Base-by-base conservation (phyloP, 345 rosid species). In the Clarkia xantiana region DNA sequence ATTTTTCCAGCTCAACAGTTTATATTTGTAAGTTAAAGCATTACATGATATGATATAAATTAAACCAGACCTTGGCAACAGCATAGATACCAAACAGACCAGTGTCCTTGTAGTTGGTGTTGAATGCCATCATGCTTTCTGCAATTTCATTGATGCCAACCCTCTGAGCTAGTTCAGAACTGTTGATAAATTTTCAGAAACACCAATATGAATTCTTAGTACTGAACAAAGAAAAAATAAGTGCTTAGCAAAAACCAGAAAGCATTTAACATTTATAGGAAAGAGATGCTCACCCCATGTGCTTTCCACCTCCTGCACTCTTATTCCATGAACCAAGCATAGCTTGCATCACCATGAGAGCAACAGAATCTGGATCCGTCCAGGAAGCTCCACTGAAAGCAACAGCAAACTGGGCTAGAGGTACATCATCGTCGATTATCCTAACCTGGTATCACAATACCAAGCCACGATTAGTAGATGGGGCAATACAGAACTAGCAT, bases 41-140 rank as follows among this genome's bases (percentile, higher is more conserved):
- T n/a, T 9, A 34, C 40, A 51, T 2, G 12, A 51, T 14, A 15
- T 15, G 47, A n/a, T 16, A 46, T 22, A 14, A 49, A 29, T 47
- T 19, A 22, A 12, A 23, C 29, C 36, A 29, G 36, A 91, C 98
- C 96, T 93, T 82, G 0, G 99, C 94, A 67, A 93, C 80, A 51
- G 97, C 99, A 72, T 93, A 87, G 55, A 93, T 76, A 49, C 99
- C 99, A 46, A 93, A 93, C 8, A 93, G 82, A 45, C 99, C 99
- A 52, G 94, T 93, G 70, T 93, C 99, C 59, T 84, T 93, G 64
- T 93, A 93, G 81, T 93, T 93, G 67, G 97, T 93, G 64, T 93
- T 93, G 69, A 93, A 93, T 41, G 99, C 88, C 97, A 87, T 87
- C 74, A 87, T 76, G 64, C 88, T 87, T 70, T 93, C 99, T 0